Percentiles rank a stretch among this genome's conserved stretches.
Evolutionary conservation across 2,329 filamentous ascomycete species (phyloP).

Genomic region (Mycosphaerella sp.): DNA sequence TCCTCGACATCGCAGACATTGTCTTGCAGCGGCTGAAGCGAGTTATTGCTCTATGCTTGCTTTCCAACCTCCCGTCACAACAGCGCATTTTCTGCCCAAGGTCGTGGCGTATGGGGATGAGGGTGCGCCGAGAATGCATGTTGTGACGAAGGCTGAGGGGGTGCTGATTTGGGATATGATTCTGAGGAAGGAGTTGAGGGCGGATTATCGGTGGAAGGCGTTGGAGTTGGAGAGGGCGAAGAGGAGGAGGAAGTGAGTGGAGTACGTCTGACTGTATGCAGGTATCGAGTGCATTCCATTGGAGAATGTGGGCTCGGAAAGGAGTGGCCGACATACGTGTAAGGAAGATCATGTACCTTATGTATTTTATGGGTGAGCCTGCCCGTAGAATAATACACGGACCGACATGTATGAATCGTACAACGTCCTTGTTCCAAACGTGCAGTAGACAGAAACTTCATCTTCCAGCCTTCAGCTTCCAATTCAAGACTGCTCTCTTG

Average conservation of each 20-base stretch:
- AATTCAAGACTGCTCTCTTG: no score
- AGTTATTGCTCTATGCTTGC: conserved; percentile 6
- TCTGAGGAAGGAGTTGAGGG: background rate
- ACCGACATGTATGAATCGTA: no score
- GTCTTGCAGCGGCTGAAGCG: background rate
- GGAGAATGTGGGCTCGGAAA: no score
- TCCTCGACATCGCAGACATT: background rate
- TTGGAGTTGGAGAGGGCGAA: background rate
- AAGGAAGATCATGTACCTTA: no score
- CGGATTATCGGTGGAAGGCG: background rate
- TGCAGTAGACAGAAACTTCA: no score
- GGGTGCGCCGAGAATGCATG: background rate
- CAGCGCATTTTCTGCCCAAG: background rate
- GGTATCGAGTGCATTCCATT: no score
- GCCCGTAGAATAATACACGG: no score
- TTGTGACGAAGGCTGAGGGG: background rate
- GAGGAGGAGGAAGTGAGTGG: background rate
- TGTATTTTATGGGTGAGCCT: no score
- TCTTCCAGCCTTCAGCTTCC: no score
- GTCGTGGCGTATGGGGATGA: background rate
- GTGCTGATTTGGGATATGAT: conserved; percentile 1
- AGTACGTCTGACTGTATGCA: no score
- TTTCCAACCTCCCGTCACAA: background rate
- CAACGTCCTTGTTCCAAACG: no score
- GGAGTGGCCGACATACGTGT: no score